These are phyloP conservation scores for Lolium rigidum DNA, from an alignment of 176 grass and related monocot species.

Conservation along the genomic window DNA sequence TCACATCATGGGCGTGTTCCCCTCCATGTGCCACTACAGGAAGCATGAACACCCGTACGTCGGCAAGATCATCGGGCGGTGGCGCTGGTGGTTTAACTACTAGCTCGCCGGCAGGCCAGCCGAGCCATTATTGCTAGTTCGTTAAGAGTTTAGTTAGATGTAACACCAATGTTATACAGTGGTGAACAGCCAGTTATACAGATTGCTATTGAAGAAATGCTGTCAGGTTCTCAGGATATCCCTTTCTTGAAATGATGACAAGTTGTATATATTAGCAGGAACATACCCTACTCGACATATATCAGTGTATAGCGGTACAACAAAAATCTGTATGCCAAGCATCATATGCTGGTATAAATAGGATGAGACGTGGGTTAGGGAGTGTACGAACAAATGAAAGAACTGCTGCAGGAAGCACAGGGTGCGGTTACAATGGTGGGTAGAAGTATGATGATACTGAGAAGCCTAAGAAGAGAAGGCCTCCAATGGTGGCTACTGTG, in stretches of 20 bases:
- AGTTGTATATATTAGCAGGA: conserved; percentile 42
- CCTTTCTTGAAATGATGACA: neutral
- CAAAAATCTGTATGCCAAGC: neutral
- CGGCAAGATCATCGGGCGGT: conserved; percentile 58
- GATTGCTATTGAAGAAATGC: conserved; percentile 17
- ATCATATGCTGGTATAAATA: conserved; percentile 28
- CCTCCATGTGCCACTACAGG: conserved; percentile 45
- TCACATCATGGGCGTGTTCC: conserved; percentile 39
- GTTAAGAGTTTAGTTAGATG: conserved; percentile 24
- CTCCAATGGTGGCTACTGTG: conserved; percentile 82
- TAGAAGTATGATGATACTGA: conserved; percentile 95
- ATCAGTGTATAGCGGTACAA: conserved; percentile 23
- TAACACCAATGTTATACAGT: conserved; percentile 12
- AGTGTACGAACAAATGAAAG: conserved; percentile 21
- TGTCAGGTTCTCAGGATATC: neutral
- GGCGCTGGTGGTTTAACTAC: conserved; percentile 62
- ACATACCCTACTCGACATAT: conserved; percentile 28
- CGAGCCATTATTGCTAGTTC: neutral
- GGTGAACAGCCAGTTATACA: conserved; percentile 8
- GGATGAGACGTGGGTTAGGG: neutral
- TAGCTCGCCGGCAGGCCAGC: neutral
- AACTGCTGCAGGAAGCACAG: neutral
- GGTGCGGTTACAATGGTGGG: conserved; percentile 71
- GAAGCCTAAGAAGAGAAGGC: conserved; percentile 90
- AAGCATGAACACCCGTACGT: conserved; percentile 39